These are phyloP conservation scores for Penicillium diatomitis DNA, from an alignment of 495 filamentous ascomycete genomes.

Conservation along the genomic window DNA sequence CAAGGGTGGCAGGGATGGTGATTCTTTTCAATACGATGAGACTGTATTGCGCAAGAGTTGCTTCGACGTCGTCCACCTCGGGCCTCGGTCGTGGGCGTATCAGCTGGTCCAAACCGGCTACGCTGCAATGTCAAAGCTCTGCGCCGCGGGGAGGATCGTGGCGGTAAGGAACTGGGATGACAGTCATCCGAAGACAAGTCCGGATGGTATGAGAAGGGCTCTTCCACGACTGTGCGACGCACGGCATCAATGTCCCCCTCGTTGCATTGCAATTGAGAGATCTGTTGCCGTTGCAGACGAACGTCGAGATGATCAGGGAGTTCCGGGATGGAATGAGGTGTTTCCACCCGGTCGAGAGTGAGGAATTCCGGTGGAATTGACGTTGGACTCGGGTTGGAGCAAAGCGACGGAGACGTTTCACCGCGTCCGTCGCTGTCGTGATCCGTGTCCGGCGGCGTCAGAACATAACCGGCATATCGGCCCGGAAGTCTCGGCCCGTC, in stretches of 20 bases:
- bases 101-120: constrained; percentile 20
- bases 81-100: constrained; percentile 1
- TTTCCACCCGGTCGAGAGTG: constrained; percentile 5
- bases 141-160: constrained; percentile 24
- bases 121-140: constrained; percentile 18
- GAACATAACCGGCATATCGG: constrained; percentile 24
- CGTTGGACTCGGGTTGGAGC: constrained; percentile 29
- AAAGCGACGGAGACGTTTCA: constrained; percentile 20
- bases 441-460: constrained; percentile 38
- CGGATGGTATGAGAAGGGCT: constrained; percentile 6
- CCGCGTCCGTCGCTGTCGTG: constrained; percentile 29
- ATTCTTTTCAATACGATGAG: constrained; percentile 33
- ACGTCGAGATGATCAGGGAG: constrained; percentile 13
- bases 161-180: constrained; percentile 37
- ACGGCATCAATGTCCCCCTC: constrained; percentile 28
- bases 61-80: constrained; percentile 23
- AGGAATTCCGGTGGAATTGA: constrained; percentile 21
- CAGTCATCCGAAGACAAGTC: constrained; percentile 25
- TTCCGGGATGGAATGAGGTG: neutral
- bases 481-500: constrained; percentile 1
- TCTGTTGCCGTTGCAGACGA: constrained; percentile 34
- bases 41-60: constrained; percentile 12
- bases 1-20: constrained; percentile 17
- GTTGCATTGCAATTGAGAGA: constrained; percentile 35
- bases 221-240: constrained; percentile 23